Base-by-base conservation (phyloP, 768 basidiomycete species). In the Russula olivacea region DNA sequence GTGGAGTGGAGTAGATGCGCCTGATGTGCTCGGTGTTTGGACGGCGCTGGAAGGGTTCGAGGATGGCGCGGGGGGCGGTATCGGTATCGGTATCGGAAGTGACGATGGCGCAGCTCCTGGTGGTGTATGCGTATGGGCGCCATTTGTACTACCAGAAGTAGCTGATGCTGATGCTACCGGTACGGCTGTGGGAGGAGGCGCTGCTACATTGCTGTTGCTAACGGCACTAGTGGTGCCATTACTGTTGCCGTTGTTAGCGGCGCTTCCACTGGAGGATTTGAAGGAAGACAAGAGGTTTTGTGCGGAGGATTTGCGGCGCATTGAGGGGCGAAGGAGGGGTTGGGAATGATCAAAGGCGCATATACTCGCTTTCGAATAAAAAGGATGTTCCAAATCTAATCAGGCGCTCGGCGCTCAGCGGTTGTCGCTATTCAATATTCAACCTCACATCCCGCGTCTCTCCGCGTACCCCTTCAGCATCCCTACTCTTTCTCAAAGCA, bases 281-380 rank as follows among this genome's bases (percentile, higher is more conserved):
- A 91, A 91, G 48, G 86, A 85, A 9, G 85, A 83, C 38, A 93
- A 80, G 52, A 93, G 79, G 74, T 92, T 90, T 76, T 88, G 90
- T 12, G 87, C 90, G 12, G 89, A 91, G 21, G 89, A 89, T 77
- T 93, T 93, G 67, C 91, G 84, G 68, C 90, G 86, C 81, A 93
- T 87, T 8, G 77, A 68, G 32, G 89, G 88, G 58, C 84, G 83
- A 1, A 41, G 52, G 40, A 50, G 58, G 61, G 52, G 19, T n/a
- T n/a, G 19, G 19, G 43, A n/a, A 10, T 19, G 19, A 7, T 6
- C 5, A 17, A 17, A 12, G 36, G 36, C 11, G 36, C 36, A 36
- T 36, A 36, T 36, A 36, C 0, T 8, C 36, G 38, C 15, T 6
- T 17, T 40, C 15, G 15, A 17, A 1, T n/a, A 38, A 14, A 40